These are phyloP conservation scores for Pyrenophora graminea DNA, from an alignment of 2,329 filamentous ascomycete genomes.

Conservation along the genomic window DNA sequence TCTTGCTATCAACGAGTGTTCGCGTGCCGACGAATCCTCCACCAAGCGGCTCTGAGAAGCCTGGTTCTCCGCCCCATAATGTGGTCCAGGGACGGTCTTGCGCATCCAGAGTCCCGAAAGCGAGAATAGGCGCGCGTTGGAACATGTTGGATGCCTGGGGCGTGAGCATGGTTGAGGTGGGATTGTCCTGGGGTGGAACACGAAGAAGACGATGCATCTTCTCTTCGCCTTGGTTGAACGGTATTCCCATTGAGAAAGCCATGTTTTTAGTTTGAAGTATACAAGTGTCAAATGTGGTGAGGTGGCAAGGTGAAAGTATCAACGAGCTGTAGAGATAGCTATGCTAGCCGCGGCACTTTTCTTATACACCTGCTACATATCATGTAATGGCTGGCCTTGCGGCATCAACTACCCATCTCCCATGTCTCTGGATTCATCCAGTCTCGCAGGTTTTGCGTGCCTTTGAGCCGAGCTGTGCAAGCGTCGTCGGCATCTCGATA, in stretches of 20 bases:
- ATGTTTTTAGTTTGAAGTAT: slow-evolving; percentile 26
- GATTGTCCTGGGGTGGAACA: slow-evolving; percentile 65
- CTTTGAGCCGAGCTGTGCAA: background rate
- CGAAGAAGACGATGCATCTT: slow-evolving; percentile 66
- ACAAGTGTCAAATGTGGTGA: too few relatives aligned
- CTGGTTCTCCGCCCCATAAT: slow-evolving; percentile 73
- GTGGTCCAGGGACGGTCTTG: slow-evolving; percentile 74
- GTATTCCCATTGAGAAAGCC: slow-evolving; percentile 51
- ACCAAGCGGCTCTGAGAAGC: slow-evolving; percentile 68
- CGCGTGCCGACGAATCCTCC: slow-evolving; percentile 67
- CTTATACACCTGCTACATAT: too few relatives aligned
- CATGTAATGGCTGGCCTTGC: too few relatives aligned
- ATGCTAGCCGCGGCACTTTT: too few relatives aligned
- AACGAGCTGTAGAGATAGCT: too few relatives aligned
- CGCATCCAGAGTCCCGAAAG: slow-evolving; percentile 71
- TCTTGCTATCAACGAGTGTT: slow-evolving; percentile 61
- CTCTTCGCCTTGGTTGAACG: slow-evolving; percentile 69
- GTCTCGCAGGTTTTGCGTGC: too few relatives aligned
- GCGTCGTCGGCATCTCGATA: background rate
- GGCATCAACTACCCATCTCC: too few relatives aligned
- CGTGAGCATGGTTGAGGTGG: slow-evolving; percentile 67
- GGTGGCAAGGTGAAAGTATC: too few relatives aligned
- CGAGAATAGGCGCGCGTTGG: slow-evolving; percentile 67
- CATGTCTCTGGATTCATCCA: too few relatives aligned
- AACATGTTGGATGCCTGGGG: slow-evolving; percentile 65